Evolutionary conservation across 371 early-diverging fungal species (phyloP), one percentile per base, ranked within the genome.

Genomic region (Entomophthora muscae): DNA sequence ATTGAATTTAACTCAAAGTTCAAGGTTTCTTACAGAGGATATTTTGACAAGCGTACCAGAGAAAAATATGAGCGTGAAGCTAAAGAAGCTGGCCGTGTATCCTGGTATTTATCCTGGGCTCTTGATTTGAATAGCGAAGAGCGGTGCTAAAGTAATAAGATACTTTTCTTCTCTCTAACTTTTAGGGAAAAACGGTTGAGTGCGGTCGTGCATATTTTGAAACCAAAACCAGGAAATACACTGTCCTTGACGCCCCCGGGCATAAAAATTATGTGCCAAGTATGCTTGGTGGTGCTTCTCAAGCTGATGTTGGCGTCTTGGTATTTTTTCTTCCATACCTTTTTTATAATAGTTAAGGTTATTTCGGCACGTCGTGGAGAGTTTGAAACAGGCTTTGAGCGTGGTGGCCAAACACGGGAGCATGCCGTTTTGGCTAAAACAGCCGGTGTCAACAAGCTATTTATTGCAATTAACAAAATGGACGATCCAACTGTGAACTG

Each of bases 361-460:
- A 92, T 99, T 60, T 97, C 98, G 58, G 99, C 99, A 30, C 85
- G 98, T 67, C 91, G 86, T 77, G 98, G 98, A 71, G 99, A 99
- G 78, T 99, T 99, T 70, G 99, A 99, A 79, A 94, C 98, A 64
- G 99, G 99, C 42, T 99, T 98, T 71, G 98, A 98, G 72, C 87
- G 90, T 70, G 99, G 97, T 61, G 99, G 99, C 63, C 99, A 99
- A 76, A 99, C 99, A 12, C 88, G 98, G 67, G 99, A 99, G 76
- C 99, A 99, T 71, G 89, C 93, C 26, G 78, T 93, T 74, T 73
- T 99, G 71, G 98, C 93, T 66, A 96, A 95, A 81, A 95, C 93
- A 22, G 83, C 86, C n/a, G 97, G 98, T 62, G 89, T 98, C 66
- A 89, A 89, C 75, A 81, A 86, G 64, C 69, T 98, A 65, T 75